Percentiles rank a stretch among this genome's conserved stretches.
Evolutionary conservation across 495 filamentous ascomycete genomes (phyloP).

Genomic region (Staphylotrichum tortipilum): DNA sequence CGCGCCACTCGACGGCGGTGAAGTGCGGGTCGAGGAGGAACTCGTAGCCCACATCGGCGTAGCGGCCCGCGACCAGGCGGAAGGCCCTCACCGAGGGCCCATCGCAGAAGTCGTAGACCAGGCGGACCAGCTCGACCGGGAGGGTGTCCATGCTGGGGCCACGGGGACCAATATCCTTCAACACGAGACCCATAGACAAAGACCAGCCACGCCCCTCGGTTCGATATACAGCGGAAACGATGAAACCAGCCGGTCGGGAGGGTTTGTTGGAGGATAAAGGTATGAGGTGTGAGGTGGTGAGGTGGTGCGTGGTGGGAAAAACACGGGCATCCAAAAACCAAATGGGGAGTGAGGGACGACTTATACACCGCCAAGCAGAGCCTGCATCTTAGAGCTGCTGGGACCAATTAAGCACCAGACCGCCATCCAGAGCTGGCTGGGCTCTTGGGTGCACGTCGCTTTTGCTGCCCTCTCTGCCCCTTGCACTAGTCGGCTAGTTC

Average conservation of each 20-base stretch:
- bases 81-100: slow-evolving; percentile 29
- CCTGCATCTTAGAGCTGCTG: slow-evolving; percentile 3
- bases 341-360: background rate
- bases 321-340: too few species aligned
- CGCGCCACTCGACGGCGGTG: slow-evolving; percentile 36
- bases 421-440: too few species aligned
- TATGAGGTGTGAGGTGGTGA: background rate
- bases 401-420: background rate
- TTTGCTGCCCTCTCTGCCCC: slow-evolving; percentile 5
- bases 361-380: slow-evolving; percentile 10
- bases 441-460: too few species aligned
- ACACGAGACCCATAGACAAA: slow-evolving; percentile 1
- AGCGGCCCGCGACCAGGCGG: slow-evolving; percentile 28
- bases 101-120: slow-evolving; percentile 40
- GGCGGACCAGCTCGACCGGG: slow-evolving; percentile 40
- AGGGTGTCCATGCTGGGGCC: slow-evolving; percentile 27
- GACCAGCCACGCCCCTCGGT: slow-evolving; percentile 4
- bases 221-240: background rate
- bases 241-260: too few species aligned
- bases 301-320: too few species aligned
- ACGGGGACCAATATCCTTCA: slow-evolving; percentile 5
- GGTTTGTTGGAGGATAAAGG: background rate
- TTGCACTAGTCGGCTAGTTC: slow-evolving; percentile 10
- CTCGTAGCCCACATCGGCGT: slow-evolving; percentile 39
- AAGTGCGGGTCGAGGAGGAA: slow-evolving; percentile 34